These are phyloP conservation scores for Naganishia antarctica DNA, from an alignment of 768 basidiomycete genomes.

Conservation along the genomic window DNA sequence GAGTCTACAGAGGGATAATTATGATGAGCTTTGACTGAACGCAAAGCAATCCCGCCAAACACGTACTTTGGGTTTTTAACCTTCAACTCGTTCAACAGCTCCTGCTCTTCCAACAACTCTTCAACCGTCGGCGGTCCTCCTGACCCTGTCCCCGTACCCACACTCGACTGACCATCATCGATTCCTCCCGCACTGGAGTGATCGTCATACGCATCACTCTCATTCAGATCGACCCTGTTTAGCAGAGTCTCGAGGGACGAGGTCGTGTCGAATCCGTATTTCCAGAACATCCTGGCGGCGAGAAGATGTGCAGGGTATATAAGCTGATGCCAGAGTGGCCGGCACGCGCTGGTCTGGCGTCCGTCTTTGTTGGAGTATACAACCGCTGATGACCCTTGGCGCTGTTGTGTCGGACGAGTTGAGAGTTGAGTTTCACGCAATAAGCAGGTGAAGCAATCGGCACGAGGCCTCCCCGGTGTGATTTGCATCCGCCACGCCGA, in stretches of 20 bases:
- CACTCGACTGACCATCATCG: constrained; percentile 53
- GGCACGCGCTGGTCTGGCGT: not conserved
- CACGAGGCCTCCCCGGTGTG: too few species aligned
- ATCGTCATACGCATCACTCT: constrained; percentile 1
- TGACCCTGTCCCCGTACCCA: not conserved
- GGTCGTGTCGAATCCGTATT: constrained; percentile 33
- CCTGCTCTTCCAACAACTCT: constrained; percentile 86
- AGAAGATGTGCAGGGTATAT: constrained; percentile 20
- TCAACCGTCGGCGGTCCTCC: constrained; percentile 58
- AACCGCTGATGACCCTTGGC: too few species aligned
- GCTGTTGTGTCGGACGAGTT: too few species aligned
- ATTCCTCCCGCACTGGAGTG: not conserved
- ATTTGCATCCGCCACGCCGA: too few species aligned
- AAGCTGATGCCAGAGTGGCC: too few species aligned
- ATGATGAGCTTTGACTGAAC: too few species aligned
- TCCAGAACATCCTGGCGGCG: too few species aligned
- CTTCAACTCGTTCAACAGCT: constrained; percentile 92
- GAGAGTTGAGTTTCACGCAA: too few species aligned
- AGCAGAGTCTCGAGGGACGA: constrained; percentile 69
- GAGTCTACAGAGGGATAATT: constrained; percentile 35
- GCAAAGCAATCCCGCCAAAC: too few species aligned
- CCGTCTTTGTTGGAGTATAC: too few species aligned
- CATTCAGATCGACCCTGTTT: constrained; percentile 39
- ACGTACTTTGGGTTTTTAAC: constrained; percentile 76
- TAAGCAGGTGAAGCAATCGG: too few species aligned